Evolutionary conservation across 768 basidiomycete genomes (phyloP), one percentile per base, ranked within the genome.

Genomic region (Hericium erinaceus): DNA sequence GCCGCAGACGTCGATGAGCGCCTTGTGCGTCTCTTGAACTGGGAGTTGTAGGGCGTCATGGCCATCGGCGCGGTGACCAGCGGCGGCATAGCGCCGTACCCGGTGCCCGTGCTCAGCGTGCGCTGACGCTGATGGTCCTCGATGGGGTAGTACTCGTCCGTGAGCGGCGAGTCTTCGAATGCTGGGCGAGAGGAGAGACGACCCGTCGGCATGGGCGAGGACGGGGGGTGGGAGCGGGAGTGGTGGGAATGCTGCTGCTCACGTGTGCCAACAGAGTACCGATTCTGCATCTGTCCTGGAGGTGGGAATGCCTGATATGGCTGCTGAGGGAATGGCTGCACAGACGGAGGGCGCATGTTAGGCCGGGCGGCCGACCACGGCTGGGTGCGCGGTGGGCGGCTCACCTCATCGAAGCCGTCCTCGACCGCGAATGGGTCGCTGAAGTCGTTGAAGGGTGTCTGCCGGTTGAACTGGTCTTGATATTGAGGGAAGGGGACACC

Each of bases 151-250:
- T 57, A 61, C 44, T 24, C 51, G 22, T 63, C 62, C 5, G 48
- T 39, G 39, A 62, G 50, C 7, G 62, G 63, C 33, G 63, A 63
- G 51, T 55, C 56, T n/a, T 59, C 59, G 52, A 46, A 62, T 12
- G 63, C 60, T 20, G 55, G 57, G 2, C 55, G 37, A 40, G 57
- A 60, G 15, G 52, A 51, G 54, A 59, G 40, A 20, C 52, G 59
- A n/a, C 16, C 33, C 6, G 56, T 39, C 3, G 44, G 56, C 50
- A 22, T 55, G n/a, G 48, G 54, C 33, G 63, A 46, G 48, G 48
- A 22, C 53, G 44, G 48, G 26, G 46, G 41, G 24, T 13, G 28
- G 41, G 52, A 44, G 12, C 55, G 60, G 24, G 48, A 46, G 12
- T 51, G 22, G 10, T 41, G 41, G 13, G 54, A 57, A 46, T 41